These are phyloP conservation scores for Malania oleifera DNA, from an alignment of 164 flowering plant species.

Conservation along the genomic window DNA sequence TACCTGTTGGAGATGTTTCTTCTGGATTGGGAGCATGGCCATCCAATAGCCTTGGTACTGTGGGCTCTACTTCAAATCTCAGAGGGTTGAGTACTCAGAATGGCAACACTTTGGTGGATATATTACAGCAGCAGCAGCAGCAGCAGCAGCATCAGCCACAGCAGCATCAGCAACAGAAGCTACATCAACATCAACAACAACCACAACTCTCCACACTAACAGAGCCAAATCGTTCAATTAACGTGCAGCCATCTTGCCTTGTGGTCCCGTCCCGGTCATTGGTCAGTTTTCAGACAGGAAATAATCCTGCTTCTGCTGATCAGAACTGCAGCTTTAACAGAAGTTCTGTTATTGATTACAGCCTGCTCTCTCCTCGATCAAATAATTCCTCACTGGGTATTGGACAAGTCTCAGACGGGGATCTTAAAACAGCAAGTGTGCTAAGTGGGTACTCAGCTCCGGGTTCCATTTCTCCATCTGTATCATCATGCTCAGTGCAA, in stretches of 20 bases:
- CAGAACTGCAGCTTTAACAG: slow-evolving; percentile 34
- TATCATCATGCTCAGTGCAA: slow-evolving; percentile 34
- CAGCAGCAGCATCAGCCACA: slow-evolving; percentile 19
- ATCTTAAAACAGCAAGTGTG: slow-evolving; percentile 26
- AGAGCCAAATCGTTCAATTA: slow-evolving; percentile 48
- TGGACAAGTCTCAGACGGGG: slow-evolving; percentile 31
- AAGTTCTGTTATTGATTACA: slow-evolving; percentile 32
- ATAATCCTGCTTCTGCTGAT: slow-evolving; percentile 37
- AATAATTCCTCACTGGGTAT: slow-evolving; percentile 31
- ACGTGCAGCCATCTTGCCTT: slow-evolving; percentile 73
- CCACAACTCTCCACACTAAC: slow-evolving; percentile 7
- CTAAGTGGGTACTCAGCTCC: slow-evolving; percentile 36
- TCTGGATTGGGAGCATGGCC: slow-evolving; percentile 49
- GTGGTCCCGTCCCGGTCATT: slow-evolving; percentile 53
- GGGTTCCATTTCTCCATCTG: slow-evolving; percentile 32
- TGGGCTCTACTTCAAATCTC: slow-evolving; percentile 25
- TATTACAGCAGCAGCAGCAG: slow-evolving; percentile 35
- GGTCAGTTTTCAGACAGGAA: slow-evolving; percentile 37
- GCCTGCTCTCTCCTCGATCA: slow-evolving; percentile 38
- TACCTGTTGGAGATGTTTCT: slow-evolving; percentile 38
- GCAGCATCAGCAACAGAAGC: slow-evolving; percentile 32
- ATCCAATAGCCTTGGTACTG: slow-evolving; percentile 32
- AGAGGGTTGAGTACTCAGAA: slow-evolving; percentile 34
- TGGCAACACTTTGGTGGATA: slow-evolving; percentile 36
- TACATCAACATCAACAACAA: background rate